A percentile compares a stretch with the other conserved stretches of the same genome.
Conservation (phyloP, 768 basidiomycete species). For the Lactifluus hygrophoroides region DNA sequence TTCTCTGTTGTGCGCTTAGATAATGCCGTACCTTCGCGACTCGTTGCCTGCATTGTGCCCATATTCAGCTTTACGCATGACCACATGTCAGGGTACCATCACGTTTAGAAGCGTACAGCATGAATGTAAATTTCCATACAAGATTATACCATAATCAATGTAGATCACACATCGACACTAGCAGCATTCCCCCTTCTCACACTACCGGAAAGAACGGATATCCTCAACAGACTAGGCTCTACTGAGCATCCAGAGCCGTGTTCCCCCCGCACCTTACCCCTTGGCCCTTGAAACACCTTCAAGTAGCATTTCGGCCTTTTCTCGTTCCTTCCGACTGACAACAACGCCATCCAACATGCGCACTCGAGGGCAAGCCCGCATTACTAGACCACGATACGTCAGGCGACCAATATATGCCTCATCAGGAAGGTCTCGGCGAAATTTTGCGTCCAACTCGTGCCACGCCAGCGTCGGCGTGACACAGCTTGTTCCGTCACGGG, state of each 20-base stretch:
- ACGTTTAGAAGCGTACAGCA: slow-evolving; percentile 14
- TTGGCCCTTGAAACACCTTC: slow-evolving; percentile 40
- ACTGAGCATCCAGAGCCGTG: slow-evolving; percentile 6
- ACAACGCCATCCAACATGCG: slow-evolving; percentile 79
- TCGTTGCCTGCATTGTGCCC: slow-evolving; percentile 18
- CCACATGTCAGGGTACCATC: slow-evolving; percentile 19
- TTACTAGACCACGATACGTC: slow-evolving; percentile 83
- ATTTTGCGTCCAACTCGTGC: slow-evolving; percentile 75
- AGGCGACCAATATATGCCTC: slow-evolving; percentile 78
- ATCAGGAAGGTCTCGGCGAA: slow-evolving; percentile 86
- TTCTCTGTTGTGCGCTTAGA: slow-evolving; percentile 16
- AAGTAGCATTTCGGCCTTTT: slow-evolving; percentile 68
- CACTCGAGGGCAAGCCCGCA: slow-evolving; percentile 62
- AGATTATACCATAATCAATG: slow-evolving; percentile 8
- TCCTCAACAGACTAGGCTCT: slow-evolving; percentile 14
- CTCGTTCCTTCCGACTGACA: slow-evolving; percentile 75
- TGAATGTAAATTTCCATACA: slow-evolving; percentile 16
- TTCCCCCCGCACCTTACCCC: slow-evolving; percentile 18
- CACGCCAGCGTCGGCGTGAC: slow-evolving; percentile 33
- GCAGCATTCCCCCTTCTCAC: slow-evolving; percentile 4
- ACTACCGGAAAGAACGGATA: slow-evolving; percentile 8
- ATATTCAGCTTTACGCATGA: slow-evolving; percentile 18
- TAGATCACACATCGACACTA: slow-evolving; percentile 17
- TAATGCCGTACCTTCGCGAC: slow-evolving; percentile 21
- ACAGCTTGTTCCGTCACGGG: slow-evolving; percentile 17